Base-by-base conservation (phyloP, 2,329 filamentous ascomycete genomes). In the Trichoderma sp. region DNA sequence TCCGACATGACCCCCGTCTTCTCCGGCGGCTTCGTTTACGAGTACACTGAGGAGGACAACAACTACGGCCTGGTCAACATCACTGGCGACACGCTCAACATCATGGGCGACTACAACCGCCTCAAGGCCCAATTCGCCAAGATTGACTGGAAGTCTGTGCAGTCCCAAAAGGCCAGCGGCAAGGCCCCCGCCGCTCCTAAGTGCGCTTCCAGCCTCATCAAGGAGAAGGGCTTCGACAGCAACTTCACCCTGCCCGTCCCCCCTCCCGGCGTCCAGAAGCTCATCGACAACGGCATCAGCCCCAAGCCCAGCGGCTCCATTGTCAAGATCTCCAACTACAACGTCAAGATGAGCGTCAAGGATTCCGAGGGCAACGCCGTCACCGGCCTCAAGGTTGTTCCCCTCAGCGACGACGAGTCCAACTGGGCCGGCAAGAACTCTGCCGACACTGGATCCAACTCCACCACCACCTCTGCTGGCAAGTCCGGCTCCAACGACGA, bases 21-120 rank as follows among this genome's bases (percentile, higher is more conserved):
- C 76, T 90, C 89, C 66, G 92, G 92, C 71, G 92, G 91, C 72
- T 84, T 96, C 56, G 91, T 95, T 56, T 96, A 95, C 82, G 91
- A 96, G 80, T 95, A 87, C 79, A 89, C 88, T 1, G 85, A 94
- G 79, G 92, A 94, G 77, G 79, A 81, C 52, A 90, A 90, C 77
- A 81, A 88, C 76, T 90, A 84, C 70, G 89, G 89, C 64, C 84
- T 94, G 8, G 89, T 92, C 71, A 75, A 86, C 72, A 80, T 92
- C 74, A 86, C 86, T 73, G 79, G 78, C 69, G 86, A 89, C 73
- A 86, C 83, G 21, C 84, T 88, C 67, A 82, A 83, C 58, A 82
- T 93, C 54, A 83, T 88, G 43, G 73, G 80, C 26, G 91, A 94
- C 78, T 94, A 85, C 80, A 87, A 91, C 77, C 90, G 91, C 72